These are phyloP conservation scores for Larix sibirica DNA, from an alignment of 83 land plant genomes.

Conservation along the genomic window DNA sequence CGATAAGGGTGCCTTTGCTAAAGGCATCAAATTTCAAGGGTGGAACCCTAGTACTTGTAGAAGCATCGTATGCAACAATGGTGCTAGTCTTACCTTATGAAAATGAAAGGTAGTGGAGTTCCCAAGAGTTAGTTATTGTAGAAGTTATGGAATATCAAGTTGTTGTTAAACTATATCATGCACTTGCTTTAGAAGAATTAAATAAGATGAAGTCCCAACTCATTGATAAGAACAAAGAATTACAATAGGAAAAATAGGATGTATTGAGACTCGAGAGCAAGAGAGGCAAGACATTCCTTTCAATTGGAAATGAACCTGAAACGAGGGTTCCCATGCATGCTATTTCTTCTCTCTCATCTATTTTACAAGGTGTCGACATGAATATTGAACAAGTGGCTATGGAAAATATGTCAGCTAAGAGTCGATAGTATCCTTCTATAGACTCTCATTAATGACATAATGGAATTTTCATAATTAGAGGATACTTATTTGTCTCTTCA, in stretches of 20 bases:
- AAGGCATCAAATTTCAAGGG: constrained; percentile 61
- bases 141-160: constrained; percentile 94
- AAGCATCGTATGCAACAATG: constrained; percentile 75
- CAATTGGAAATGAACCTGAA: too few species aligned
- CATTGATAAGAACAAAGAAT: constrained; percentile 69
- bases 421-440: constrained; percentile 70
- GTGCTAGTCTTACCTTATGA: constrained; percentile 76
- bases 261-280: constrained; percentile 88
- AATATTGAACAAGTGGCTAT: constrained; percentile 61
- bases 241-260: constrained; percentile 61
- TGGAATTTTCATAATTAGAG: too few species aligned
- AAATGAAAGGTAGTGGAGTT: constrained; percentile 60
- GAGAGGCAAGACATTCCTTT: constrained; percentile 82
- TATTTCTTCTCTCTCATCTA: constrained; percentile 70
- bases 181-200: constrained; percentile 88
- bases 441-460: too few species aligned
- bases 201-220: constrained; percentile 69
- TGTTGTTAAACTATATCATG: constrained; percentile 97
- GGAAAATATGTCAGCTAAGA: constrained; percentile 65
- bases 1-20: constrained; percentile 89
- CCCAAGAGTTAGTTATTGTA: too few species aligned
- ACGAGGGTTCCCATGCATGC: too few species aligned
- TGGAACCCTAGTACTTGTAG: too few species aligned
- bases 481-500: too few species aligned
- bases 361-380: constrained; percentile 66